Base-by-base conservation (phyloP, 352 stramenopile species). In the Pythium guiyangense region DNA sequence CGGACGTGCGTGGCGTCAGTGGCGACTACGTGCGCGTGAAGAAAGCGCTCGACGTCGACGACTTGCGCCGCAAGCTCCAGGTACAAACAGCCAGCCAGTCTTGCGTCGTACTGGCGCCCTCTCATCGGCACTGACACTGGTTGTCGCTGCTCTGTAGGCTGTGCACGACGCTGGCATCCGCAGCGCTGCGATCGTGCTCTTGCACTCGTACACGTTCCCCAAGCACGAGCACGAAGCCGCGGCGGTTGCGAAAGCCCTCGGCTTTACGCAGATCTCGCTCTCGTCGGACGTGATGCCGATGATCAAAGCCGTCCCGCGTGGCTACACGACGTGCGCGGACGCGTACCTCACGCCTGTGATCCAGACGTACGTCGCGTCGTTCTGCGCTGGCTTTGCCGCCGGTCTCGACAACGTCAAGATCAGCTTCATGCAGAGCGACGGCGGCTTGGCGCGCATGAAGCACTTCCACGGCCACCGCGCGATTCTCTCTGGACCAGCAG, bases 281-380 rank as follows among this genome's bases (percentile, higher is more conserved):
- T 96, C 86, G 29, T 94, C 79, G 0, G 77, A 96, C 47, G 94
- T 99, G 22, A 99, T 99, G 95, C 92, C 93, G 1, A 99, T 99
- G 97, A 94, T 99, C 59, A 99, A 99, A 70, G 83, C 97, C 29
- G 97, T 99, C 1, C 89, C 94, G 26, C 83, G 97, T 50, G 96
- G 96, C 4, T 97, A 98, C 67, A 99, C 97, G 1, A 98, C 96
- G 8, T 98, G 88, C 57, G 97, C 96, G 3, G 96, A 98, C 59
- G 97, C 97, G 18, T 99, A 99, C 66, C 78, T 99, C 45, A 99
- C 96, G 27, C 97, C 97, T 0, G 96, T 98, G 64, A 99, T 99
- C 66, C 97, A 96, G 52, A 90, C 86, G 22, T 99, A 99, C 65
- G 71, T 99, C 14, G 75, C 75, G 18, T 97, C 89, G n/a, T 99